phyloP scores from a whole-genome alignment of 345 rosid genomes.

The Salix exigua region DNA sequence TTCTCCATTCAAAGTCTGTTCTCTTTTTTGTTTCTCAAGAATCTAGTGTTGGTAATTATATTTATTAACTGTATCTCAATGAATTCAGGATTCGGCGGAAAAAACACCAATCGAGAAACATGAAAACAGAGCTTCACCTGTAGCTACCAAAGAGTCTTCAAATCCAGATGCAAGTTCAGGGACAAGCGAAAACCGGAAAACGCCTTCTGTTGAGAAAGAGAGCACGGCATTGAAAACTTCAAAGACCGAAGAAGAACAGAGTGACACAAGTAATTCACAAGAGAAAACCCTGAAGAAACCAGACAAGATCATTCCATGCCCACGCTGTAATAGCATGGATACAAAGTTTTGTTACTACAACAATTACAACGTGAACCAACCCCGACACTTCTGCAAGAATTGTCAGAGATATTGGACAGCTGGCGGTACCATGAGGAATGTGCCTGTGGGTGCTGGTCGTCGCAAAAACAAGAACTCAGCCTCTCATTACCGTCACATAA shows the following conservation, averaged over 20 bases:
- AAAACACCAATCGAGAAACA: constrained; percentile 33
- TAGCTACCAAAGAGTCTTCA: constrained; percentile 32
- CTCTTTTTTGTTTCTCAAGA: not conserved
- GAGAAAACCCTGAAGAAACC: constrained; percentile 31
- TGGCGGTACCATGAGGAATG: constrained; percentile 38
- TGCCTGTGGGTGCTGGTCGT: constrained; percentile 37
- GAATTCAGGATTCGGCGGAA: constrained; percentile 37
- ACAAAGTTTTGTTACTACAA: constrained; percentile 36
- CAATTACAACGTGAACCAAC: constrained; percentile 37
- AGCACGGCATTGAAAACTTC: constrained; percentile 19
- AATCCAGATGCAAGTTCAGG: constrained; percentile 37
- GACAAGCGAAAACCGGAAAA: constrained; percentile 29
- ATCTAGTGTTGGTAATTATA: not conserved
- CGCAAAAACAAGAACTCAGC: constrained; percentile 30
- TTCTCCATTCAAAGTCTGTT: not conserved
- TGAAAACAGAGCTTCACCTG: constrained; percentile 18
- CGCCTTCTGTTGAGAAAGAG: constrained; percentile 35
- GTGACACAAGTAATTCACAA: constrained; percentile 22
- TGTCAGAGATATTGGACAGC: constrained; percentile 40
- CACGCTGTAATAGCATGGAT: constrained; percentile 38
- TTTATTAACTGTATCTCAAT: constrained; percentile 2
- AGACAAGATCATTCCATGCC: constrained; percentile 31
- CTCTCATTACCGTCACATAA: constrained; percentile 57
- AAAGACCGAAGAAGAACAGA: constrained; percentile 30
- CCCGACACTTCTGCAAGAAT: constrained; percentile 36